Evolutionary conservation across 2,329 filamentous ascomycete species (phyloP).

Genomic region (Plenodomus biglobosus): DNA sequence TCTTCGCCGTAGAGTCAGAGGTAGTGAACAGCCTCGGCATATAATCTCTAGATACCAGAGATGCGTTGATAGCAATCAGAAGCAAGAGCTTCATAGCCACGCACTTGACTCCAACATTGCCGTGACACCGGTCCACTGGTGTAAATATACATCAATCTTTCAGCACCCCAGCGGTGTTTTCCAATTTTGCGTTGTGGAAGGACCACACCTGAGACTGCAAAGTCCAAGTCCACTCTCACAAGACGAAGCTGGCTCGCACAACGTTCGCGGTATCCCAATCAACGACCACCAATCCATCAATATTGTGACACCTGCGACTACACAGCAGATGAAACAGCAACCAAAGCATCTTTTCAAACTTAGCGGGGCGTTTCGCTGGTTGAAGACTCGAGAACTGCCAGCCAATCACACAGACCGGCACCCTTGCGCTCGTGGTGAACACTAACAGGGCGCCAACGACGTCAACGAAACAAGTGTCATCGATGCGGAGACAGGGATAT

Average conservation of each 20-base stretch:
- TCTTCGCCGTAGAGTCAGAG: slow-evolving; percentile 38
- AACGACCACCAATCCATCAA: slow-evolving; percentile 1
- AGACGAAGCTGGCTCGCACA: not conserved
- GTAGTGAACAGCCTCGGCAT: not conserved
- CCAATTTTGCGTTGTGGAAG: too few species aligned
- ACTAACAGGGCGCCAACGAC: slow-evolving; percentile 29
- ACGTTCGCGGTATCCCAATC: slow-evolving; percentile 21
- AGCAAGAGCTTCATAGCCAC: not conserved
- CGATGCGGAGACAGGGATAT: slow-evolving; percentile 22
- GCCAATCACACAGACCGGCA: slow-evolving; percentile 28
- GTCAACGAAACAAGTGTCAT: slow-evolving; percentile 28
- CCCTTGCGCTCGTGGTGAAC: slow-evolving; percentile 8
- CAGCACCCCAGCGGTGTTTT: too few species aligned
- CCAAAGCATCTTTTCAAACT: slow-evolving; percentile 3
- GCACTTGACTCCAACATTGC: not conserved
- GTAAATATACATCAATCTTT: too few species aligned
- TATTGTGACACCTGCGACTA: not conserved
- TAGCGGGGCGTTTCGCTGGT: slow-evolving; percentile 7
- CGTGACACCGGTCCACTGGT: too few species aligned
- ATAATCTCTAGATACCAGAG: not conserved
- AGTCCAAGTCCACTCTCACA: not conserved
- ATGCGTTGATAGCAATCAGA: not conserved
- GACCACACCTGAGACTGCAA: too few species aligned
- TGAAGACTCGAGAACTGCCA: slow-evolving; percentile 3
- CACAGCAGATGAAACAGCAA: not conserved